Evolutionary conservation across 495 filamentous ascomycete genomes (phyloP), one percentile per base, ranked within the genome.

Genomic region (Penicillium paradoxum): DNA sequence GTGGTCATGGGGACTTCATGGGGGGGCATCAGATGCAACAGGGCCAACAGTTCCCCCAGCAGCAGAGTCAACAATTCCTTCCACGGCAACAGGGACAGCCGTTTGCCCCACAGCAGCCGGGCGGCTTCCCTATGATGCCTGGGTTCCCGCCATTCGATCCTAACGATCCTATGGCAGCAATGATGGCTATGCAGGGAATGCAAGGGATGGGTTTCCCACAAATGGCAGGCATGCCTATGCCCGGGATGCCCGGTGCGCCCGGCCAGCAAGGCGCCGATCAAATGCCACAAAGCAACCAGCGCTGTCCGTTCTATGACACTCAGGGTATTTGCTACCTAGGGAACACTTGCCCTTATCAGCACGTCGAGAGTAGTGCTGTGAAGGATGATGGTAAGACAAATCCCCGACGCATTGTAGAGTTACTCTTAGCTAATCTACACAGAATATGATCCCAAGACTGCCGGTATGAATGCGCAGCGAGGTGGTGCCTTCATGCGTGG

Each of bases 361-460:
- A 97, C 62, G 87, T 84, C n/a, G 79, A 84, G 17, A 70, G 78
- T 39, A 78, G 81, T 21, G 74, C 78, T 24, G 34, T 32, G 66
- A 73, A 79, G 46, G 70, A 69, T 32, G 70, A 76, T 58, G 81
- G 83, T 76, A 73, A 68, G 72, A 49, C 21, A 49, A 30, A 18
- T 49, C 48, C 9, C 29, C 33, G n/a, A 13, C 2, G 29, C 29
- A 25, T 37, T 14, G 21, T 15, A 8, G 13, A 13, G 38, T 27
- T 29, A 43, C 25, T 6, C 18, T 51, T 65, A n/a, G 53, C 66
- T 58, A 70, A 56, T 64, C 14, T 38, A 14, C 17, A 10, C 45
- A 86, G 91, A 96, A 72, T 97, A 97, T 62, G 92, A 96, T 60
- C 92, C 93, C 4, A 84, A 74, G 51, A 83, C 88, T 53, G 77